phyloP scores from a whole-genome alignment of 805 yeast genomes.

The Kluyveromyces aestuarii region DNA sequence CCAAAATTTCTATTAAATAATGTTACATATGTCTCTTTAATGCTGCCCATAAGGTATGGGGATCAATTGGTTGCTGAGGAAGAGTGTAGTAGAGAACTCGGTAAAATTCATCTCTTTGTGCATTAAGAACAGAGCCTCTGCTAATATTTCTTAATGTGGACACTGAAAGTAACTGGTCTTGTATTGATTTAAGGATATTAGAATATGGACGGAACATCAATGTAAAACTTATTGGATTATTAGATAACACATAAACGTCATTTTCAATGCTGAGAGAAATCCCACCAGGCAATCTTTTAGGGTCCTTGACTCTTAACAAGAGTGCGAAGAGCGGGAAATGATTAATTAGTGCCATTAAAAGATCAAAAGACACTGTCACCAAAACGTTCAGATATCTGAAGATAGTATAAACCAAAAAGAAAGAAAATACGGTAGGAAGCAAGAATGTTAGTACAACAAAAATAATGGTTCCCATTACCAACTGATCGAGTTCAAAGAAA shows the following conservation, averaged over 20 bases:
- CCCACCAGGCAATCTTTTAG: constrained; percentile 59
- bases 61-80: constrained; percentile 33
- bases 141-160: constrained; percentile 33
- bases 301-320: constrained; percentile 69
- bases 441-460: constrained; percentile 73
- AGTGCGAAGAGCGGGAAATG: constrained; percentile 84
- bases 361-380: constrained; percentile 45
- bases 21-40: constrained; percentile 6
- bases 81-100: constrained; percentile 43
- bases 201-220: constrained; percentile 43
- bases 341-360: constrained; percentile 55
- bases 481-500: constrained; percentile 77
- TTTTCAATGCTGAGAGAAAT: constrained; percentile 25
- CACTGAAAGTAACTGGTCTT: constrained; percentile 35
- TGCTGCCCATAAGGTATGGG: constrained; percentile 12
- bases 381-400: constrained; percentile 45
- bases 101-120: constrained; percentile 43
- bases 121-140: constrained; percentile 35
- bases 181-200: constrained; percentile 32
- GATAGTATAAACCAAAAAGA: constrained; percentile 64
- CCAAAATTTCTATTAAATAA: too few species aligned
- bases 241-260: constrained; percentile 26
- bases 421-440: constrained; percentile 81
- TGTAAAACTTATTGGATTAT: constrained; percentile 36
- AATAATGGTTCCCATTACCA: constrained; percentile 78